A percentile compares a stretch with the other conserved stretches of the same genome.
These are phyloP conservation scores for Nasturtium officinale DNA, from an alignment of 345 rosid genomes.

Conservation along the genomic window DNA sequence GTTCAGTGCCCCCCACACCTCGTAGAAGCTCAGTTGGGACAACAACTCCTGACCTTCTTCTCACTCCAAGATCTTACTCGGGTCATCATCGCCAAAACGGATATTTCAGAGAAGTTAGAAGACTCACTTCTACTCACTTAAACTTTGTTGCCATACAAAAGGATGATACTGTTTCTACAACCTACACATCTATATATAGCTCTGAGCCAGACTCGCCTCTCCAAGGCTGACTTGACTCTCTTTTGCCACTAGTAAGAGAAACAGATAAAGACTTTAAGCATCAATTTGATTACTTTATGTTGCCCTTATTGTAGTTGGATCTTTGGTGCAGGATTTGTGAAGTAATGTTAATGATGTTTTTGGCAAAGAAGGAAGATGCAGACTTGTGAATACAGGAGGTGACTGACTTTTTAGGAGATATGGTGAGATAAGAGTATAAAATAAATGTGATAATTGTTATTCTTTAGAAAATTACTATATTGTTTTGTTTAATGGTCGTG, in stretches of 20 bases:
- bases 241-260: conserved; percentile 32
- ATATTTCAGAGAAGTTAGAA: conserved; percentile 81
- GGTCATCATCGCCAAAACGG: conserved; percentile 76
- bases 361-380: conserved; percentile 33
- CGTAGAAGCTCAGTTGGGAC: conserved; percentile 75
- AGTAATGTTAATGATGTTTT: conserved; percentile 34
- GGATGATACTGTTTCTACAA: conserved; percentile 78
- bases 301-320: neutral
- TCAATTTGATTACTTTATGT: neutral
- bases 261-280: neutral
- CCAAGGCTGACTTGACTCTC: conserved; percentile 49
- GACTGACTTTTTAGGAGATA: conserved; percentile 45
- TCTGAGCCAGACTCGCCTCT: conserved; percentile 89
- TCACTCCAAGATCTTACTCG: conserved; percentile 89
- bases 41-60: conserved; percentile 73
- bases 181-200: conserved; percentile 79
- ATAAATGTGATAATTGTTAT: conserved; percentile 34
- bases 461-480: conserved; percentile 8
- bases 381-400: conserved; percentile 45
- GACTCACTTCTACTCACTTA: conserved; percentile 75
- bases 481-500: conserved; percentile 15
- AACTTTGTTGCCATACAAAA: conserved; percentile 86
- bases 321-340: conserved; percentile 25
- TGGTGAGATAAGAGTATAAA: conserved; percentile 38
- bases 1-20: conserved; percentile 86